A percentile compares a stretch with the other conserved stretches of the same genome.
phyloP scores from a whole-genome alignment of 2,329 filamentous ascomycete genomes.

The Fusarium dimerum region DNA sequence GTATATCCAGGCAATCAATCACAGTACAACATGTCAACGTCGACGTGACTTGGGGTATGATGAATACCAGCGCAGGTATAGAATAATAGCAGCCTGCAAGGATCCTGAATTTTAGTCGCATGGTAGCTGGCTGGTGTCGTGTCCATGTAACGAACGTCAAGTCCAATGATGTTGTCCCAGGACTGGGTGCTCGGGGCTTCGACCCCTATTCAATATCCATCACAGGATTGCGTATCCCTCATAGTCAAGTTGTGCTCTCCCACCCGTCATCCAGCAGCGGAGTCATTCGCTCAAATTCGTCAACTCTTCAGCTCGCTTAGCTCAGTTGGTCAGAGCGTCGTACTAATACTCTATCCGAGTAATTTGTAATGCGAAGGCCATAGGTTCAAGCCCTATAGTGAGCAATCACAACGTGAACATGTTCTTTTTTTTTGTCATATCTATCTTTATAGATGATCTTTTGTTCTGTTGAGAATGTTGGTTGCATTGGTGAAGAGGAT shows the following conservation, averaged over 20 bases:
- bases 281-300: background rate
- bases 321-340: constrained; percentile 28
- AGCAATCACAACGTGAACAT: constrained; percentile 14
- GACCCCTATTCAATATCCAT: background rate
- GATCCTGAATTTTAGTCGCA: no score
- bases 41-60: no score
- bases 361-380: constrained; percentile 26
- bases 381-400: constrained; percentile 27
- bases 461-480: background rate
- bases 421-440: constrained; percentile 5
- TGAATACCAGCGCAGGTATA: no score
- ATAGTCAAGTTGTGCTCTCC: background rate
- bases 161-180: no score
- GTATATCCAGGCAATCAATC: no score
- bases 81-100: no score
- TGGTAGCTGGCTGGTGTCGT: no score
- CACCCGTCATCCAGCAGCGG: background rate
- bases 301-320: constrained; percentile 13
- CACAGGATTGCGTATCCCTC: background rate
- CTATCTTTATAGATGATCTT: background rate
- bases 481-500: background rate
- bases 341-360: constrained; percentile 20
- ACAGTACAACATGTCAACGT: no score
- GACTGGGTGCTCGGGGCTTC: no score
- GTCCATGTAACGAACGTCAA: no score